Base-by-base conservation (phyloP, 345 rosid species). In the Capsella bursapastoris region DNA sequence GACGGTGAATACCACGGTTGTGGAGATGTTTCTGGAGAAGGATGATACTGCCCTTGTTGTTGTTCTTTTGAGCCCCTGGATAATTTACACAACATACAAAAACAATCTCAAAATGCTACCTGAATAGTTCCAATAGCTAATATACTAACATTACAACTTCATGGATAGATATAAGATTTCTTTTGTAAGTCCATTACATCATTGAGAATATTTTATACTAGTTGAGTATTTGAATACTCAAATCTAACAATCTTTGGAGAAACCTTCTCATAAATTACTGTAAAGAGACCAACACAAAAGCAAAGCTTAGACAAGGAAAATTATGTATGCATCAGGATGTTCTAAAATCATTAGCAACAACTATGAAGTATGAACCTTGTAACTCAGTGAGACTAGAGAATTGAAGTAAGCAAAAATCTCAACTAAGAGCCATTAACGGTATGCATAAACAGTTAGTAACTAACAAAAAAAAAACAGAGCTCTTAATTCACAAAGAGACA, bases 1-100 rank as follows among this genome's bases (percentile, higher is more conserved):
- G 98, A 85, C 5, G 89, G 88, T 3, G 97, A 86, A 68, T 84
- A 91, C 98, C 96, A 91, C 8, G 96, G 92, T 51, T 84, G 89
- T 18, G 92, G 49, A 64, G 90, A 29, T n/a, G 8, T 57, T 18
- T 88, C 92, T 15, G 66, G 37, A 67, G 89, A 86, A 7, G 92
- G 92, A 34, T 73, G 88, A 5, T 86, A 84, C 80, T 84, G 92
- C 55, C 81, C 81, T 82, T 84, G 88, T 61, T 41, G 50, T 73
- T 83, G 87, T 71, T 88, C 97, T 79, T 86, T 88, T 32, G 92
- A 84, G 44, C 86, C 80, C 98, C 98, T 93, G 80, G 6, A 29
- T 28, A 6, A 49, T 35, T 12, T 5, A 29, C 29, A 49, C 51
- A 67, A 49, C 6, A 38, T 7, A 9, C 14, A 61, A 50, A 60